These are phyloP conservation scores for Chiua sp. DNA, from an alignment of 1,284 basidiomycete genomes.

Conservation along the genomic window DNA sequence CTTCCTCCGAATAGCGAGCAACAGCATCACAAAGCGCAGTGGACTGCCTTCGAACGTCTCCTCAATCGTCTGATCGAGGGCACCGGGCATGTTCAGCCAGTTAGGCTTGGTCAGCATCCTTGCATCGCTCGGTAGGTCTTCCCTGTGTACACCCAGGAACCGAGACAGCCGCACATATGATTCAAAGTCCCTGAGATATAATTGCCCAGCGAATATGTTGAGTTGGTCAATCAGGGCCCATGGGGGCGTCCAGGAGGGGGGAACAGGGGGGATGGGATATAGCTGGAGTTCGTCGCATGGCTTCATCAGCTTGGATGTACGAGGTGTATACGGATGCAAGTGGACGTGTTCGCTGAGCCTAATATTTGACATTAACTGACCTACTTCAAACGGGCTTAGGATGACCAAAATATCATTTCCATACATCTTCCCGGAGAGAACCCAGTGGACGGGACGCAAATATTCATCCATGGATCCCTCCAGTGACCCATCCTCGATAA, in stretches of 20 bases:
- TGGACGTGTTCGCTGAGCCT: conserved; percentile 36
- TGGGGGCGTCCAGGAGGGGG: background rate
- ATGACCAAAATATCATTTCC: conserved; percentile 32
- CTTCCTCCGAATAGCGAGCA: no score
- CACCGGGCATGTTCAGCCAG: no score
- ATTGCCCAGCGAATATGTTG: conserved; percentile 34
- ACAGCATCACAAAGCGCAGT: no score
- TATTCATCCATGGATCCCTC: conserved; percentile 28
- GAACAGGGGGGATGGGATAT: conserved; percentile 36
- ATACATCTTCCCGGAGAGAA: conserved; percentile 31
- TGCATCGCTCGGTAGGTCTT: no score
- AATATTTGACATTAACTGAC: conserved; percentile 44
- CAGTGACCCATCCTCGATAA: no score
- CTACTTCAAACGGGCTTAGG: conserved; percentile 49
- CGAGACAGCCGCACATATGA: background rate
- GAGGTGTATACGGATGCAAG: conserved; percentile 48
- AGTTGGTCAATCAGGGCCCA: conserved; percentile 4
- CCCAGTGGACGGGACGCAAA: conserved; percentile 49
- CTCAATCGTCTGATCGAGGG: no score
- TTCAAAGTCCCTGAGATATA: background rate
- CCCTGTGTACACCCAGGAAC: background rate
- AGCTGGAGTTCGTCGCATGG: conserved; percentile 44
- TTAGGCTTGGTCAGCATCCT: no score
- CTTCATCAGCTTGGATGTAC: conserved; percentile 38
- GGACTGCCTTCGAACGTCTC: no score